Evolutionary conservation across 2,329 filamentous ascomycete species (phyloP).

Genomic region (Sclerotinia minor): DNA sequence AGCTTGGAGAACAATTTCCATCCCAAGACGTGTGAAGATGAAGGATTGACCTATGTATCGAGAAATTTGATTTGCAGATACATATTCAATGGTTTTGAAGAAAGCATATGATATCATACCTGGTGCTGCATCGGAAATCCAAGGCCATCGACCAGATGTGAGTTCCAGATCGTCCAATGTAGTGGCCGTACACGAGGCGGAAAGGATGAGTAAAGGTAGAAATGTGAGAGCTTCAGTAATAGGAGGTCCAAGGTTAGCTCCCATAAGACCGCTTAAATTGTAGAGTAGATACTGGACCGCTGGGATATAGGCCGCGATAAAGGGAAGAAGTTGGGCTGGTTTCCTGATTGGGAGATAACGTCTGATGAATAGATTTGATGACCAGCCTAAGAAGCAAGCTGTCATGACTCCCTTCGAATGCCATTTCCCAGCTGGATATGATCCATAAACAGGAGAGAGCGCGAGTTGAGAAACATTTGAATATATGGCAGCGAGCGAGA

Average conservation of each 20-base stretch:
- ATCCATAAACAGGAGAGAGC: constrained; percentile 85
- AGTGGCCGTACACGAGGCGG: constrained; percentile 62
- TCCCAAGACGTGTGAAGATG: constrained; percentile 67
- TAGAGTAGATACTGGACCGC: constrained; percentile 71
- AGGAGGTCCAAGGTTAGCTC: constrained; percentile 70
- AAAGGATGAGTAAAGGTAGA: constrained; percentile 66
- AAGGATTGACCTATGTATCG: constrained; percentile 60
- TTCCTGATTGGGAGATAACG: constrained; percentile 50
- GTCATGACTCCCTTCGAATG: constrained; percentile 67
- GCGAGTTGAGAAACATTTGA: constrained; percentile 72
- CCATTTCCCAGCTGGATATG: constrained; percentile 72
- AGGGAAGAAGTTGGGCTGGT: constrained; percentile 59
- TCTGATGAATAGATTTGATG: constrained; percentile 60
- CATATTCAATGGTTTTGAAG: constrained; percentile 50
- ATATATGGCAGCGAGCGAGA: constrained; percentile 61
- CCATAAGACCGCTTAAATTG: constrained; percentile 63
- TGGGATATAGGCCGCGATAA: constrained; percentile 75
- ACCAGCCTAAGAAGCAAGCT: constrained; percentile 70
- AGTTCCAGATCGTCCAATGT: constrained; percentile 62
- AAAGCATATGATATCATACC: constrained; percentile 66
- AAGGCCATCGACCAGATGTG: constrained; percentile 52
- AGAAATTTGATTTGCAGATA: constrained; percentile 47
- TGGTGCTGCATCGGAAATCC: constrained; percentile 62
- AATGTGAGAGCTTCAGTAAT: constrained; percentile 73
- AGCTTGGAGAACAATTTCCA: constrained; percentile 67